Conservation (phyloP, 768 basidiomycete species). For the Hypholoma sublateritium region DNA sequence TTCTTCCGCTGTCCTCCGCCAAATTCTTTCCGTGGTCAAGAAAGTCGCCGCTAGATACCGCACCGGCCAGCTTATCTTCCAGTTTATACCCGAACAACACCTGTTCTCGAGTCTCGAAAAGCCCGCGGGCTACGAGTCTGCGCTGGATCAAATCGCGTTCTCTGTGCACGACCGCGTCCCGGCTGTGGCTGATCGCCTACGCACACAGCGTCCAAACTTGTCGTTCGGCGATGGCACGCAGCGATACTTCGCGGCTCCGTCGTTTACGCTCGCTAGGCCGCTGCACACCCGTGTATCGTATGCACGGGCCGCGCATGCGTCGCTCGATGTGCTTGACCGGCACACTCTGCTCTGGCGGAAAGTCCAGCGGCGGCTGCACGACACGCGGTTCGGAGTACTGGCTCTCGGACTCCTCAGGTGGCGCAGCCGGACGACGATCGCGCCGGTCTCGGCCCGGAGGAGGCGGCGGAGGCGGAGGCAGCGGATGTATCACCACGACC, state of each 20-base stretch:
- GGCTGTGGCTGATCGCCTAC: slow-evolving; percentile 56
- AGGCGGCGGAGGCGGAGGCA: neutral
- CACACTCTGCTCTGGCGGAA: slow-evolving; percentile 61
- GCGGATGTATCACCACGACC: slow-evolving; percentile 6
- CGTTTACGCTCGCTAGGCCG: slow-evolving; percentile 60
- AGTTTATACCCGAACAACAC: slow-evolving; percentile 71
- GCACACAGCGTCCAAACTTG: slow-evolving; percentile 15
- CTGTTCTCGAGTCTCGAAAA: slow-evolving; percentile 49
- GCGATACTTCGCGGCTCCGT: slow-evolving; percentile 62
- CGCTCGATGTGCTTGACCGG: slow-evolving; percentile 45
- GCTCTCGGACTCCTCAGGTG: no score
- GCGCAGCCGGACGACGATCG: no score
- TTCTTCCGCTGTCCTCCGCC: slow-evolving; percentile 65
- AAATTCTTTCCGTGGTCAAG: slow-evolving; percentile 63
- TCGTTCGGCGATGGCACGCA: slow-evolving; percentile 22
- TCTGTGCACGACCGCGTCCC: slow-evolving; percentile 75
- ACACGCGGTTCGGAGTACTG: no score
- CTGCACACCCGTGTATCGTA: slow-evolving; percentile 37
- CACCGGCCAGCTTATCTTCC: slow-evolving; percentile 60
- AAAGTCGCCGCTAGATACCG: slow-evolving; percentile 39
- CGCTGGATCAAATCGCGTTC: slow-evolving; percentile 51
- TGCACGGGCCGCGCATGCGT: slow-evolving; percentile 32
- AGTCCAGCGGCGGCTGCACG: no score
- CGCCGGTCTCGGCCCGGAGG: no score
- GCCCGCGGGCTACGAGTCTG: slow-evolving; percentile 37